phyloP scores from a whole-genome alignment of 2,329 filamentous ascomycete species.

The Immersiporthe knoxdaviesiana region DNA sequence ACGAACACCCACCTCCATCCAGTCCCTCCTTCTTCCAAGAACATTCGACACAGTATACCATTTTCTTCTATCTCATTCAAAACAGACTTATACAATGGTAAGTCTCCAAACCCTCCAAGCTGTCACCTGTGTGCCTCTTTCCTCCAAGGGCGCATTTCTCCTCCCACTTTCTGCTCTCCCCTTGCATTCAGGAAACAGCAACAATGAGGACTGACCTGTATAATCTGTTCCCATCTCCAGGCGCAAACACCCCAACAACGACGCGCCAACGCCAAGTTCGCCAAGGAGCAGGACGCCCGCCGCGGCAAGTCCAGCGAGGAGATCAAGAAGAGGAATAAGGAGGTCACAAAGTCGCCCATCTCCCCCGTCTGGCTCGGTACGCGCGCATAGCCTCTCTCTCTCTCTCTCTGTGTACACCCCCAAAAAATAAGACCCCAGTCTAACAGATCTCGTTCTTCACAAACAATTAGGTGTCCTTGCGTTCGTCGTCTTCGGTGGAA shows the following conservation, averaged over 20 bases:
- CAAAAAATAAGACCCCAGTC: background rate
- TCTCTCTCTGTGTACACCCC: background rate
- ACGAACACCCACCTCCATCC: slow-evolving; percentile 6
- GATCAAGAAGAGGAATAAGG: slow-evolving; percentile 63
- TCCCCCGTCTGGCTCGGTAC: slow-evolving; percentile 67
- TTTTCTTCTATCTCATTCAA: background rate
- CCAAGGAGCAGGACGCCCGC: slow-evolving; percentile 70
- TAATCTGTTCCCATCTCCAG: slow-evolving; percentile 45
- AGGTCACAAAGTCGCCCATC: slow-evolving; percentile 61
- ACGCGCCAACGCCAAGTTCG: slow-evolving; percentile 78
- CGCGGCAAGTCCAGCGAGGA: slow-evolving; percentile 74
- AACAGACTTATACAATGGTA: slow-evolving; percentile 22
- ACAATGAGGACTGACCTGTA: background rate
- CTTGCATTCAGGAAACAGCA: background rate
- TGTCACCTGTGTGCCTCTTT: background rate
- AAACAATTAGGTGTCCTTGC: slow-evolving; percentile 53
- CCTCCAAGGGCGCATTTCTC: background rate
- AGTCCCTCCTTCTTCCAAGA: background rate
- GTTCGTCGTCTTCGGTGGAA: slow-evolving; percentile 64
- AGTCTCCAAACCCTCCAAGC: background rate
- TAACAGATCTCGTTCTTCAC: slow-evolving; percentile 23
- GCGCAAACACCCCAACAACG: slow-evolving; percentile 85
- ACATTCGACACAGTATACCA: background rate
- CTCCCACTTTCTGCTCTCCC: background rate
- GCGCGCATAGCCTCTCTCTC: slow-evolving; percentile 18